Evolutionary conservation across 345 rosid genomes (phyloP).

Genomic region (Litchi chinensis): DNA sequence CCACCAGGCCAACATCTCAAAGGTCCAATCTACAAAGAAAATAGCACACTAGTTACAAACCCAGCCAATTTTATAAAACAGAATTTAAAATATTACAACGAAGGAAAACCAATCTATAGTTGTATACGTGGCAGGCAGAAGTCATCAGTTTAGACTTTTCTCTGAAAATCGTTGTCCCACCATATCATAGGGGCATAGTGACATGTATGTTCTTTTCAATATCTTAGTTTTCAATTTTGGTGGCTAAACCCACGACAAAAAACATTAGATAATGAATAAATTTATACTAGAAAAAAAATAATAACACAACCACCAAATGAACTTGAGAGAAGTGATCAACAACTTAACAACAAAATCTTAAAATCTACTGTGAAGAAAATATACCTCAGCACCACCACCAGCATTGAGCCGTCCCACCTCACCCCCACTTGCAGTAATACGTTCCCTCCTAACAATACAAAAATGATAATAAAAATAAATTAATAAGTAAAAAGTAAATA

Average conservation of each 20-base stretch:
- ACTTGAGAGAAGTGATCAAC: background rate
- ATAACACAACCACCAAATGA: background rate
- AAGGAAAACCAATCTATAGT: constrained; percentile 7
- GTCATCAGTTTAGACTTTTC: background rate
- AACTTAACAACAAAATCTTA: constrained; percentile 10
- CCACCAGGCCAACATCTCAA: constrained; percentile 99
- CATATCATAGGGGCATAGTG: background rate
- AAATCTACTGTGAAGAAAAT: constrained; percentile 20
- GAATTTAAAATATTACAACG: background rate
- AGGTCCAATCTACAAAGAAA: constrained; percentile 81
- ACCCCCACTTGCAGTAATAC: constrained; percentile 95
- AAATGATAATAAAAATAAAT: background rate
- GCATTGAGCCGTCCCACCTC: constrained; percentile 97
- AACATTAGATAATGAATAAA: background rate
- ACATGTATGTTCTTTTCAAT: background rate
- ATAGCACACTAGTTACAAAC: constrained; percentile 25
- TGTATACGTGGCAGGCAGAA: background rate
- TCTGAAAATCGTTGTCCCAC: background rate
- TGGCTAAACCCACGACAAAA: background rate
- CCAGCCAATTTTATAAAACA: constrained; percentile 9
- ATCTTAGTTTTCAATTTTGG: constrained; percentile 9
- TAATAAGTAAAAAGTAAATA: constrained; percentile 2
- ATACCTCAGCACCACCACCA: constrained; percentile 99
- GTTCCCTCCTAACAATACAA: constrained; percentile 65
- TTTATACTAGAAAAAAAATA: background rate